Evolutionary conservation across 139 green algal species (phyloP).

Genomic region (Zygnema circumcarinatum): DNA sequence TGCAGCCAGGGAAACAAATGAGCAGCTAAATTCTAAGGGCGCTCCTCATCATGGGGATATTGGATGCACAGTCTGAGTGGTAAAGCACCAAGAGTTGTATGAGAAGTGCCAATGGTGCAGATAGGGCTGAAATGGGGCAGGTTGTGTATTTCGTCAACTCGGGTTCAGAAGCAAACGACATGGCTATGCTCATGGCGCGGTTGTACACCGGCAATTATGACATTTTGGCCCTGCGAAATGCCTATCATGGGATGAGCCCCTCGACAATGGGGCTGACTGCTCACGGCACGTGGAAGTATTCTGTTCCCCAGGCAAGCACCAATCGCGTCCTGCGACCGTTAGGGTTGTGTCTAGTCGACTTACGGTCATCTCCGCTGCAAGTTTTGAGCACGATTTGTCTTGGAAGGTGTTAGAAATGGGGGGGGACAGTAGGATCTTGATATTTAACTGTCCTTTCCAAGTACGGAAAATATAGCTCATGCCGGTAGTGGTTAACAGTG

Average conservation of each 20-base stretch:
- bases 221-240: slow-evolving; percentile 88
- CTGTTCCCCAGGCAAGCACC: slow-evolving; percentile 68
- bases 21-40: not conserved
- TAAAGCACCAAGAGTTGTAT: too few relatives aligned
- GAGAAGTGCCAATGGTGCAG: too few relatives aligned
- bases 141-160: slow-evolving; percentile 86
- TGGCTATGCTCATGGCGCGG: slow-evolving; percentile 83
- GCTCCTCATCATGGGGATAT: not conserved
- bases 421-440: too few relatives aligned
- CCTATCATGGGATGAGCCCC: slow-evolving; percentile 89
- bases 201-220: slow-evolving; percentile 85
- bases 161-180: slow-evolving; percentile 85
- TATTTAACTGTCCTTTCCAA: too few relatives aligned
- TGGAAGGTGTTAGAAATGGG: too few relatives aligned
- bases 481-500: too few relatives aligned
- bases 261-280: slow-evolving; percentile 89
- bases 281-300: slow-evolving; percentile 92
- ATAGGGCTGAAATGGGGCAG: slow-evolving; percentile 14
- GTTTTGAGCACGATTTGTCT: too few relatives aligned
- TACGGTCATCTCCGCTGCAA: too few relatives aligned
- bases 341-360: too few relatives aligned
- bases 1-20: too few relatives aligned
- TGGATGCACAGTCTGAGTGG: too few relatives aligned
- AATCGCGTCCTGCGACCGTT: not conserved
- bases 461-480: too few relatives aligned